A percentile compares a stretch with the other conserved stretches of the same genome.
Conservation (phyloP, 495 filamentous ascomycete genomes). For the Podospora anserina region DNA sequence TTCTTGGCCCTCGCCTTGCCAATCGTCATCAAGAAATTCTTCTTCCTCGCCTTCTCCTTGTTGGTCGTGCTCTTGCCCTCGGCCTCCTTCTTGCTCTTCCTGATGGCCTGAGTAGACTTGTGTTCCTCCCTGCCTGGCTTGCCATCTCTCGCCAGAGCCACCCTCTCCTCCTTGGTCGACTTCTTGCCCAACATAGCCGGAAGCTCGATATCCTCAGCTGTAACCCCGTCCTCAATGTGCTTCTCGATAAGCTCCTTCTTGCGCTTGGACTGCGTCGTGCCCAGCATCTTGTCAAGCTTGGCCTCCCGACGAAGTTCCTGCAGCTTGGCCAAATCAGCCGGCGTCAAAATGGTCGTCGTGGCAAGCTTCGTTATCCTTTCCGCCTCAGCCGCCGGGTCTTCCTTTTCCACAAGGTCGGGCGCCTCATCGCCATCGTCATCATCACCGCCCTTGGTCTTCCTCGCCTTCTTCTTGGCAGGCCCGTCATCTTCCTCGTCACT, state of each 20-base stretch:
- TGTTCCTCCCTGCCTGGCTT: slow-evolving; percentile 70
- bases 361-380: slow-evolving; percentile 57
- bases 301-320: slow-evolving; percentile 77
- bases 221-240: slow-evolving; percentile 78
- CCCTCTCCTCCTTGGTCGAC: slow-evolving; percentile 72
- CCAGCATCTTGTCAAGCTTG: slow-evolving; percentile 60
- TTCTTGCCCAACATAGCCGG: slow-evolving; percentile 66
- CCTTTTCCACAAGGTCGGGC: slow-evolving; percentile 32
- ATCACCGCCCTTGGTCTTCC: slow-evolving; percentile 22
- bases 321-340: slow-evolving; percentile 87
- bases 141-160: slow-evolving; percentile 72
- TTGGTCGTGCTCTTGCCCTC: slow-evolving; percentile 95
- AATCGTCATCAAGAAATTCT: slow-evolving; percentile 98
- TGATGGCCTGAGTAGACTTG: slow-evolving; percentile 74
- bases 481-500: slow-evolving; percentile 71
- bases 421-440: slow-evolving; percentile 23
- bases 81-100: slow-evolving; percentile 77
- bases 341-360: slow-evolving; percentile 85
- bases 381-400: slow-evolving; percentile 40
- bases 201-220: slow-evolving; percentile 79
- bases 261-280: slow-evolving; percentile 36
- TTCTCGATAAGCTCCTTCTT: slow-evolving; percentile 52
- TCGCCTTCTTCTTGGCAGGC: slow-evolving; percentile 61
- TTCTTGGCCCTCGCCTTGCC: slow-evolving; percentile 90
- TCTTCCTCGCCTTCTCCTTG: slow-evolving; percentile 91